Evolutionary conservation across 306 rosid species (phyloP), one percentile per base, ranked within the genome.

Genomic region (Acacia crassicarpa): DNA sequence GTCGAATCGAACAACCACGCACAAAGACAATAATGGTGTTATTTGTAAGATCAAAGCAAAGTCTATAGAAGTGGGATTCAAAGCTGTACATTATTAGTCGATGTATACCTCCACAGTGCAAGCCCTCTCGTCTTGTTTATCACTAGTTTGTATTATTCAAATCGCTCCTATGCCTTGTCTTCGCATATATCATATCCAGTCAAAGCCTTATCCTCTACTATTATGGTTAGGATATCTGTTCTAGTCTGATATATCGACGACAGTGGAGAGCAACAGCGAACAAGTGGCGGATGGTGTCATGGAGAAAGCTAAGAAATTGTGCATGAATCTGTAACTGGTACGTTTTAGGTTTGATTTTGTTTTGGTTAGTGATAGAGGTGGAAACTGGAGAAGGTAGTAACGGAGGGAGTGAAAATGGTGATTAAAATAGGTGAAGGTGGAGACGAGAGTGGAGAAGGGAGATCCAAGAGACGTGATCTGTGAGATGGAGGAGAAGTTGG

Each of bases 401-500:
- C 5, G 51, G n/a, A 45, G 13, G 51, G 51, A 45, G 53, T 48
- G 19, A 38, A 38, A 38, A 58, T 1, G 1, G 7, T 19, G 25
- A 16, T 3, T 23, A 25, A 56, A 27, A 25, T 56, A 91, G 89
- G 77, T 87, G 43, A 82, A 86, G 90, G 90, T 92, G 86, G 97
- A 92, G 87, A 83, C 87, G 11, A 85, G 72, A 65, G 74, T 91
- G 62, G 99, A 83, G 85, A 76, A 38, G 32, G 99, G 99, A 2
- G 96, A 95, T 49, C 88, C 98, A 1, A 92, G 97, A 80, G 97
- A 93, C n/a, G 92, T 92, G 61, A 93, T 95, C 32, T 89, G 99
- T 84, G 73, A 88, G 53, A 82, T 87, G 91, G 90, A 32, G n/a
- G 92, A 90, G 53, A 89, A 81, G 48, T 71, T 92, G 77, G 90